Evolutionary conservation across 2,329 filamentous ascomycete genomes (phyloP).

Genomic region (Fusarium verticillioides): DNA sequence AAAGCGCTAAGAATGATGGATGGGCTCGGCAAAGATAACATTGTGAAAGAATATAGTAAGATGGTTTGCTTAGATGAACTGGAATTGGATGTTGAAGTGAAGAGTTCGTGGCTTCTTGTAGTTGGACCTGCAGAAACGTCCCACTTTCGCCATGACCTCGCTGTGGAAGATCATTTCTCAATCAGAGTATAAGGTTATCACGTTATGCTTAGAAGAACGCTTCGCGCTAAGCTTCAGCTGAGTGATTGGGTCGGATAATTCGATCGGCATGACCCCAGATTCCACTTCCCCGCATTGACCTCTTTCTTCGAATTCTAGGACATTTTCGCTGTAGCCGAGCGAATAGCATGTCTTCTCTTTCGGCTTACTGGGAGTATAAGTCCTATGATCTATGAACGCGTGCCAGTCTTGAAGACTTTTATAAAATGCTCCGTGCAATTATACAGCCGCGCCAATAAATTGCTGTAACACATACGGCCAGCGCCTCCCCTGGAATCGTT

Average conservation of each 20-base stretch:
- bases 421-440: neutral
- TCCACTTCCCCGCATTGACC: neutral
- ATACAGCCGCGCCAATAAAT: neutral
- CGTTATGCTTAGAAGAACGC: neutral
- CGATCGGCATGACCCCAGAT: neutral
- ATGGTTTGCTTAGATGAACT: neutral
- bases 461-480: too few species aligned
- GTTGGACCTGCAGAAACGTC: neutral
- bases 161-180: neutral
- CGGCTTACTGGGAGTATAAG: too few species aligned
- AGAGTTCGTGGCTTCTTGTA: neutral
- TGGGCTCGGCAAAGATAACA: neutral
- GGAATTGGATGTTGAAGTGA: neutral
- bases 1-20: neutral
- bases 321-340: neutral
- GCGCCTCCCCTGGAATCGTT: neutral
- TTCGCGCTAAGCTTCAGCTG: neutral
- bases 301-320: accelerated
- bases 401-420: neutral
- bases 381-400: neutral
- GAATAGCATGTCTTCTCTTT: neutral
- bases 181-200: neutral
- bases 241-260: neutral
- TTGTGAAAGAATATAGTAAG: accelerated
- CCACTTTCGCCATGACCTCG: neutral